Evolutionary conservation across 306 rosid species (phyloP), one percentile per base, ranked within the genome.

Genomic region (Citrullus amarus): DNA sequence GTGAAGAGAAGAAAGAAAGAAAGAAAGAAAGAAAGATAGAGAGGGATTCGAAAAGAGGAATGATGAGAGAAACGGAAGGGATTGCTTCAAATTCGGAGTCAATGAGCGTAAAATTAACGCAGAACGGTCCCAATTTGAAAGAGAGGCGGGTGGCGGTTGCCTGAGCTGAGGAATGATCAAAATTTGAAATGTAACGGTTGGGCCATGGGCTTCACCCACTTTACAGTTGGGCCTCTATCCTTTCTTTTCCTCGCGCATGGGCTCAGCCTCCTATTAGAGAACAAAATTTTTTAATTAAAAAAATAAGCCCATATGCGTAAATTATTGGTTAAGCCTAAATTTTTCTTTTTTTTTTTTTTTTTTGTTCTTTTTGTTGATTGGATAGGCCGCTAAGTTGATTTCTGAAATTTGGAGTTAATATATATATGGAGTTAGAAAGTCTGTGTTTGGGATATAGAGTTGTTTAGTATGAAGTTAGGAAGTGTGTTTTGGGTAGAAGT

Each of bases 1-100:
- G 59, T 36, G 6, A 4, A 41, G 53, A 41, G 74, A 39, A 67
- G 53, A 41, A 9, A 30, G 54, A 67, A 67, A 41, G 12, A 34
- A 20, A 56, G 15, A 22, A 38, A 63, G 20, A 39, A 25, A 25
- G 11, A 25, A 36, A 58, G 43, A 83, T 67, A 44, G 77, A 58
- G 83, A 73, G 79, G 75, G 79, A 79, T 81, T 83, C 39, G 72
- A 80, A 82, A 84, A 85, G 36, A 51, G 18, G 71, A 59, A 84
- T 81, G 17, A 51, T 30, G 74, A 44, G 50, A 63, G 69, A 77
- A 67, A 77, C 8, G 16, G 75, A 44, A 3, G 55, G 53, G 11
- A 41, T 41, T n/a, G 22, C 54, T 43, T 10, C 53, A 44, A 25
- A 44, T 43, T 20, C 36, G 55, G 51, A 6, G 54, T 71, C 57